Conservation (phyloP, 805 yeast genomes). For the Sugiyamaella valdiviana region DNA sequence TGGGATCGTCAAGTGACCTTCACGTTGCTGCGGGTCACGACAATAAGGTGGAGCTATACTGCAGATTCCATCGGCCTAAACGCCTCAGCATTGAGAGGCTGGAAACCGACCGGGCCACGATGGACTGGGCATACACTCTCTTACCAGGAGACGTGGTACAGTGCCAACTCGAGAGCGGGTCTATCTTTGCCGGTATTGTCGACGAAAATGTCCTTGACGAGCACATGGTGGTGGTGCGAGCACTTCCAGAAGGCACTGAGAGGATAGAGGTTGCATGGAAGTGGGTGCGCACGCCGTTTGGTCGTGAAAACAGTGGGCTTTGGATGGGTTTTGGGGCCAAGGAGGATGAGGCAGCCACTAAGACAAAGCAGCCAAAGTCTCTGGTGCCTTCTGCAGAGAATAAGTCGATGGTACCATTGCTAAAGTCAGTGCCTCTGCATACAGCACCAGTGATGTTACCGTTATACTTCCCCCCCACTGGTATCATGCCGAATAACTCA, state of each 20-base stretch:
- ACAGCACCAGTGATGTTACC: not conserved
- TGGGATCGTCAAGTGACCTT: not conserved
- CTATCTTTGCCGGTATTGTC: slow-evolving; percentile 29
- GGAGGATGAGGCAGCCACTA: not conserved
- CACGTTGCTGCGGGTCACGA: not conserved
- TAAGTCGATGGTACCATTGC: not conserved
- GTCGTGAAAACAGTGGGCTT: slow-evolving; percentile 1
- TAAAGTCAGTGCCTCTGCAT: not conserved
- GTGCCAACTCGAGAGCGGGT: slow-evolving; percentile 19
- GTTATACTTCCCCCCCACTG: too few relatives aligned
- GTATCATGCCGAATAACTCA: too few relatives aligned
- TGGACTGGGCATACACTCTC: slow-evolving; percentile 19
- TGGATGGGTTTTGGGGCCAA: not conserved
- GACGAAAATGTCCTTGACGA: slow-evolving; percentile 21
- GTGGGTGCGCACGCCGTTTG: slow-evolving; percentile 18
- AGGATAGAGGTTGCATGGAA: slow-evolving; percentile 21
- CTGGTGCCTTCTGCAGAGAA: not conserved
- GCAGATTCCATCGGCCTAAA: slow-evolving; percentile 30
- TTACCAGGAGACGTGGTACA: slow-evolving; percentile 31
- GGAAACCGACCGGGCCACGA: slow-evolving; percentile 12
- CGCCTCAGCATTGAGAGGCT: slow-evolving; percentile 13
- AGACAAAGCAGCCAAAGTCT: not conserved
- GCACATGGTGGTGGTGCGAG: slow-evolving; percentile 16
- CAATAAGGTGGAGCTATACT: slow-evolving; percentile 17
- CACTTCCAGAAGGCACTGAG: slow-evolving; percentile 22